phyloP scores from a whole-genome alignment of 176 grass and related monocot genomes.

The Cenchrus purpureus region DNA sequence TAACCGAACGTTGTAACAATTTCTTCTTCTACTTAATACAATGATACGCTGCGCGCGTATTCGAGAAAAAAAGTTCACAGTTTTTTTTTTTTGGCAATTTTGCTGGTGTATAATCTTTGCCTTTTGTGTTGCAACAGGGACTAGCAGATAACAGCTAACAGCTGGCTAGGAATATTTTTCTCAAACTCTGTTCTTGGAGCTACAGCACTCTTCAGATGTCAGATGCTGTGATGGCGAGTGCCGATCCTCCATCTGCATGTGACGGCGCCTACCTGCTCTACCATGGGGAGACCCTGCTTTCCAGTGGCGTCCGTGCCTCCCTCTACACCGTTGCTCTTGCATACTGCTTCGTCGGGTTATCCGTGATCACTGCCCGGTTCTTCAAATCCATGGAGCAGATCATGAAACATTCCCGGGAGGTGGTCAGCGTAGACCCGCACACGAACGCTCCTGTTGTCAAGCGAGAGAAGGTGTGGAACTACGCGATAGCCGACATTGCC shows the following conservation, averaged over 20 bases:
- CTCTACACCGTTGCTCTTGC: constrained; percentile 57
- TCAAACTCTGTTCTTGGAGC: neutral
- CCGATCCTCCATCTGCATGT: constrained; percentile 26
- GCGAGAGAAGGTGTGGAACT: constrained; percentile 88
- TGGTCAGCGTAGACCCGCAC: constrained; percentile 48
- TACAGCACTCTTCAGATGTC: neutral
- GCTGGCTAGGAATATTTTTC: neutral
- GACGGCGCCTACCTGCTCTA: constrained; percentile 46
- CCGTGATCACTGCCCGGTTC: constrained; percentile 71
- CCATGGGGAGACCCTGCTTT: constrained; percentile 60
- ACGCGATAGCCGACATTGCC: constrained; percentile 76
- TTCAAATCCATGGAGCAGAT: constrained; percentile 90
- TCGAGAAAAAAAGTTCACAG: no score
- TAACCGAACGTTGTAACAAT: no score
- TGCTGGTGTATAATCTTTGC: neutral
- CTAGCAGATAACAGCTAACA: neutral
- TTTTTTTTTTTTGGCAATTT: neutral
- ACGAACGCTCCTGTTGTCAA: constrained; percentile 44
- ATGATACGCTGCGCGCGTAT: no score
- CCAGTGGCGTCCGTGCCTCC: constrained; percentile 45
- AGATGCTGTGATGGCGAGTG: constrained; percentile 10
- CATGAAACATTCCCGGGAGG: constrained; percentile 58
- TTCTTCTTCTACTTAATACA: no score
- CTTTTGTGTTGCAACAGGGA: constrained; percentile 32
- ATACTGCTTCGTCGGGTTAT: constrained; percentile 84